Evolutionary conservation across 257 asterid species (phyloP).

Genomic region (Salvia rosmarinus): DNA sequence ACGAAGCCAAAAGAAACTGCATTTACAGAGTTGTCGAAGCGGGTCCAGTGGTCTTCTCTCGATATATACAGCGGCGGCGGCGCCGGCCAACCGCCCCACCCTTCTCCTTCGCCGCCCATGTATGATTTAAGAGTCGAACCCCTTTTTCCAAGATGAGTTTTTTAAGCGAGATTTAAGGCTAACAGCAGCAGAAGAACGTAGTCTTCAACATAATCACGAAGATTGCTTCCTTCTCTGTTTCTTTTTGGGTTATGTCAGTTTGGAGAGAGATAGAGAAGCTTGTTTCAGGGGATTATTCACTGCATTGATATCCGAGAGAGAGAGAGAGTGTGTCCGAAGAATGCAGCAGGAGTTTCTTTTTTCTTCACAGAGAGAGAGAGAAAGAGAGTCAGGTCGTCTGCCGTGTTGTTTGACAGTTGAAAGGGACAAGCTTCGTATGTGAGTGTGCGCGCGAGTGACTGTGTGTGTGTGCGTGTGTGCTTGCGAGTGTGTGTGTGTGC

Average conservation of each 20-base stretch:
- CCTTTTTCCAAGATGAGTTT: not conserved
- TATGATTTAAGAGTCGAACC: not conserved
- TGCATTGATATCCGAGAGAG: too few relatives aligned
- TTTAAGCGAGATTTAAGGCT: too few relatives aligned
- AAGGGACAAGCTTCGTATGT: too few relatives aligned
- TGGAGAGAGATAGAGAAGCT: slow-evolving; percentile 30
- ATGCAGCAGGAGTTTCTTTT: too few relatives aligned
- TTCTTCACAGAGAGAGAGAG: too few relatives aligned
- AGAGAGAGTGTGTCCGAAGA: too few relatives aligned
- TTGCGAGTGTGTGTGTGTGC: too few relatives aligned
- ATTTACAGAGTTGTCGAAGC: slow-evolving; percentile 77
- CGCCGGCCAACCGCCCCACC: slow-evolving; percentile 65
- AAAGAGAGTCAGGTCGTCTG: too few relatives aligned
- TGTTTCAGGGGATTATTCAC: slow-evolving; percentile 28
- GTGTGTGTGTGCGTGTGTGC: too few relatives aligned
- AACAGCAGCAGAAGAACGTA: too few relatives aligned
- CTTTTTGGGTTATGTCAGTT: slow-evolving; percentile 37
- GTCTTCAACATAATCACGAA: not conserved
- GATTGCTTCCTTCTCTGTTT: not conserved
- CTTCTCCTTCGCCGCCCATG: slow-evolving; percentile 67
- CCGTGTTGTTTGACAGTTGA: too few relatives aligned
- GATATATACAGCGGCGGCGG: slow-evolving; percentile 53
- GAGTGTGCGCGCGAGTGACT: too few relatives aligned
- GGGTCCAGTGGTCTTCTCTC: slow-evolving; percentile 78
- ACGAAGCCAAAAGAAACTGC: slow-evolving; percentile 89